Evolutionary conservation across 129 eudicot species (phyloP).

Genomic region (Erigeron canadensis): DNA sequence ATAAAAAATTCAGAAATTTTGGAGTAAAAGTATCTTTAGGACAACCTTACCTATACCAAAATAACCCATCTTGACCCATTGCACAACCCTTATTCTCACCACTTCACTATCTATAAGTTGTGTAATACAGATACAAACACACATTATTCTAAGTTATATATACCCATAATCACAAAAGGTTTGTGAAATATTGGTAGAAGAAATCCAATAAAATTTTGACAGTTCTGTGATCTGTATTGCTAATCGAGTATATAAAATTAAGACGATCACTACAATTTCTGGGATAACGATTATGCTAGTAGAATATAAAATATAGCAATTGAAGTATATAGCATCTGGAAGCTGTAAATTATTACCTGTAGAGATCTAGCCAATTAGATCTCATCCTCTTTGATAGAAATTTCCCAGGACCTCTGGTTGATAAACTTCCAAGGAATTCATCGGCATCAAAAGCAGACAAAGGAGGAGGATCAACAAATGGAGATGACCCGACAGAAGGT

Average conservation of each 20-base stretch:
- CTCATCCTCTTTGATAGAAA: conserved; percentile 84
- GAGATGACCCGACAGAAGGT: conserved; percentile 90
- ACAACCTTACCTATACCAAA: too few species aligned
- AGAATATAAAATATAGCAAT: neutral
- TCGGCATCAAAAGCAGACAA: conserved; percentile 68
- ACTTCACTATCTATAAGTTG: neutral
- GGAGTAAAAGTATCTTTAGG: too few species aligned
- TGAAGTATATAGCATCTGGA: neutral
- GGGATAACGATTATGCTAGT: neutral
- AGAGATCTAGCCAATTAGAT: conserved; percentile 91
- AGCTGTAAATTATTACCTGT: conserved; percentile 53
- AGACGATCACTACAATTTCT: too few species aligned
- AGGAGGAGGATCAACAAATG: conserved; percentile 93
- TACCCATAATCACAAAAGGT: neutral
- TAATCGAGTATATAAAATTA: neutral
- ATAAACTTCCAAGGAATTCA: conserved; percentile 67
- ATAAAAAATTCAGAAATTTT: too few species aligned
- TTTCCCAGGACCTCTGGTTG: conserved; percentile 94
- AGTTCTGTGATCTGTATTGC: conserved; percentile 10
- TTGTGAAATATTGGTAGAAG: conserved; percentile 7
- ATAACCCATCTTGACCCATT: too few species aligned
- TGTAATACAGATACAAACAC: neutral
- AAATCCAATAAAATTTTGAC: conserved; percentile 9
- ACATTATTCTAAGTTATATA: conserved; percentile 1
- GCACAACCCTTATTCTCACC: too few species aligned